Evolutionary conservation across 768 basidiomycete species (phyloP).

Genomic region (Psilocybe cubensis): DNA sequence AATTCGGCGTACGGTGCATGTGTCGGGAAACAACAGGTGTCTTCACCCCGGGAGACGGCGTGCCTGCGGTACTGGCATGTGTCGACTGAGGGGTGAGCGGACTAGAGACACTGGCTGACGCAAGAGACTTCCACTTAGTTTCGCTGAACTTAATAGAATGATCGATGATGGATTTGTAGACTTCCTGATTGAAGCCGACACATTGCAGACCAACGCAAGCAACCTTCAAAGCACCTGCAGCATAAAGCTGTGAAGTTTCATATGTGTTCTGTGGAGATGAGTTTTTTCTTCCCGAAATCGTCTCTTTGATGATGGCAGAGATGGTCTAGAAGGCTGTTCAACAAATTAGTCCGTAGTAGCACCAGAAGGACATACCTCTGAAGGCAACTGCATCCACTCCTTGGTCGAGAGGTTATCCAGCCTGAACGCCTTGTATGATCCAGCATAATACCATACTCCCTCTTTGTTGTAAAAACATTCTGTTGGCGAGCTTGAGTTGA

Average conservation of each 20-base stretch:
- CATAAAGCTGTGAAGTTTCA: slow-evolving; percentile 74
- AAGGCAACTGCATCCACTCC: slow-evolving; percentile 71
- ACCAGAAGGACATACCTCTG: slow-evolving; percentile 50
- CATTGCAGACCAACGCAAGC: slow-evolving; percentile 79
- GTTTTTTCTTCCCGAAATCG: slow-evolving; percentile 71
- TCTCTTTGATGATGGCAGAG: slow-evolving; percentile 72
- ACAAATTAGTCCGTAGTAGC: not conserved
- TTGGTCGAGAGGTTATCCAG: slow-evolving; percentile 66
- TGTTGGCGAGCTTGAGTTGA: slow-evolving; percentile 24
- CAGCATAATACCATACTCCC: slow-evolving; percentile 84
- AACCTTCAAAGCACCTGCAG: slow-evolving; percentile 71
- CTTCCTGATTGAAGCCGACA: slow-evolving; percentile 69
- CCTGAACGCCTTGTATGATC: slow-evolving; percentile 70
- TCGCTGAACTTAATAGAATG: slow-evolving; percentile 55
- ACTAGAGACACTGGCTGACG: slow-evolving; percentile 9
- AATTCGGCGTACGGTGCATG: slow-evolving; percentile 5
- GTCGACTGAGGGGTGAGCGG: slow-evolving; percentile 7
- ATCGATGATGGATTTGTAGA: slow-evolving; percentile 69
- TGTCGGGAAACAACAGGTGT: slow-evolving; percentile 2
- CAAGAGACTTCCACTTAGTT: slow-evolving; percentile 39
- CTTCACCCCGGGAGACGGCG: slow-evolving; percentile 5
- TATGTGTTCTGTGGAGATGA: slow-evolving; percentile 79
- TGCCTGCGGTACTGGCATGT: slow-evolving; percentile 2
- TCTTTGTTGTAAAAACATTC: slow-evolving; percentile 86
- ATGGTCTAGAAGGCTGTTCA: slow-evolving; percentile 49